Base-by-base conservation (phyloP, 768 basidiomycete genomes). In the Russula olivacea region DNA sequence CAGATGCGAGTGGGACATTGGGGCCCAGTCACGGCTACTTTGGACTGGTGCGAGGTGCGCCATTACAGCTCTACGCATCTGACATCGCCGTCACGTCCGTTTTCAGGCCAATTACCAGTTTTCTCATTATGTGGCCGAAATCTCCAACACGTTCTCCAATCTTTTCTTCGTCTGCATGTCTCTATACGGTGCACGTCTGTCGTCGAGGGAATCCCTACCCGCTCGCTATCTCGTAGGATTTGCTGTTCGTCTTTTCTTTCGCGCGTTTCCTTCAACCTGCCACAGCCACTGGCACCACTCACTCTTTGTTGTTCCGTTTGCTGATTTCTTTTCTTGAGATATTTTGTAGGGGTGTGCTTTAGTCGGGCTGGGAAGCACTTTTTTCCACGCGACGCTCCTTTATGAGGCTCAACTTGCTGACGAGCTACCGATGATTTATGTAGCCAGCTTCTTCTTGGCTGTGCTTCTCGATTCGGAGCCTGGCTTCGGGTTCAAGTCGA, bases 361-460 rank as follows among this genome's bases (percentile, higher is more conserved):
- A 21, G 83, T 91, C 49, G 89, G 88, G n/a, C 63, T 89, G 14
- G 89, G 90, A 21, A 89, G 87, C 70, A 84, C 86, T 69, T 81
- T 84, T 52, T 93, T 93, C 71, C 90, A 93, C 66, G 86, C 87
- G 12, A 90, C 87, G 2, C 76, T 93, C 34, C 76, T 82, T 43
- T 93, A 84, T 72, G 80, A 84, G 66, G 88, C 89, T 11, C 90
- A 93, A 69, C 81, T 89, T 58, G 85, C 87, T 40, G 90, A 93
- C 68, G 90, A 93, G 70, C 76, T 93, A 10, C 89, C 89, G 2
- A 91, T 92, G 89, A 81, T 90, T 59, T 89, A 86, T 70, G 82
- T 86, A 58, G 81, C 81, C 6, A 82, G 82, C 45, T 83, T 84
- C 73, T 78, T 81, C 66, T 72, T 83, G 21, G 86, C 81, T 71